Evolutionary conservation across 306 rosid species (phyloP).

Genomic region (Myrica gale): DNA sequence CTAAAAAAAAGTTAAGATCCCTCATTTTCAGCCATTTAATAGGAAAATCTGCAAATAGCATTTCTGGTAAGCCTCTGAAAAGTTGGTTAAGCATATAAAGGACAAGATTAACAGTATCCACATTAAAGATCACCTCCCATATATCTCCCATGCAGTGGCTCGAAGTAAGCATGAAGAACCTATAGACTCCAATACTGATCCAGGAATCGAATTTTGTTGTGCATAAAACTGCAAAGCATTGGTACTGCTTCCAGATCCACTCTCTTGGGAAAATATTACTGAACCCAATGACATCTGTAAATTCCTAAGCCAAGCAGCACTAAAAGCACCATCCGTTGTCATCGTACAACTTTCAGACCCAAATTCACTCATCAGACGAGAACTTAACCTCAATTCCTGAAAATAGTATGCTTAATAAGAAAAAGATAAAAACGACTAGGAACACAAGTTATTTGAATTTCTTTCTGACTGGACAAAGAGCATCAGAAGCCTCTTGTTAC

Average conservation of each 20-base stretch:
- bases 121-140: constrained; percentile 67
- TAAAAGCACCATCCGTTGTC: constrained; percentile 78
- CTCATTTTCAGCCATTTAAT: background rate
- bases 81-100: constrained; percentile 15
- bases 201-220: constrained; percentile 86
- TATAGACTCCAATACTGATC: constrained; percentile 80
- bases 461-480: constrained; percentile 11
- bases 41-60: background rate
- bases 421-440: constrained; percentile 13
- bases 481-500: constrained; percentile 40
- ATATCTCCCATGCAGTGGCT: constrained; percentile 86
- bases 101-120: background rate
- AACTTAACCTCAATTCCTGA: constrained; percentile 86
- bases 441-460: constrained; percentile 7
- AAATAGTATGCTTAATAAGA: constrained; percentile 23
- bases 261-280: constrained; percentile 57
- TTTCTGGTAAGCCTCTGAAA: background rate
- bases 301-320: constrained; percentile 86
- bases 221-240: constrained; percentile 67
- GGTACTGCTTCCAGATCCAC: constrained; percentile 52
- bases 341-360: constrained; percentile 64
- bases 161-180: constrained; percentile 87
- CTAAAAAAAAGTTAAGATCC: background rate
- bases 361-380: constrained; percentile 80
- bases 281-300: constrained; percentile 77